Evolutionary conservation across 371 early-diverging fungal genomes (phyloP), one percentile per base, ranked within the genome.

Genomic region (Apophysomyces variabilis): DNA sequence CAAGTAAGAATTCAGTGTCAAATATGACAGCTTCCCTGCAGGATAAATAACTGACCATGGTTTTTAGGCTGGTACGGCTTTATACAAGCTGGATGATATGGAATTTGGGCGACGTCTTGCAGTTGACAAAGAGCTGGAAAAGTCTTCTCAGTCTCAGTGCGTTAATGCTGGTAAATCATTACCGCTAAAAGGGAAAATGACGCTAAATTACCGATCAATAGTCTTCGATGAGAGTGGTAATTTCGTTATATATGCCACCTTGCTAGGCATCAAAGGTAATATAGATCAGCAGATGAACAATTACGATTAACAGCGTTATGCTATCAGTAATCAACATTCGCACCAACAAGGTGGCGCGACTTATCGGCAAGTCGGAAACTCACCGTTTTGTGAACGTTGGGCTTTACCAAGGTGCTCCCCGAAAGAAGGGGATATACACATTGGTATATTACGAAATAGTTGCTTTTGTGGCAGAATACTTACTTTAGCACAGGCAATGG

Each of bases 71-170:
- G 93, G 93, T 5, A 92, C 92, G 16, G 84, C 89, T 6, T 71
- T 85, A 41, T 85, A 89, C 68, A 88, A 88, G 67, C 73, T 97
- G 50, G 99, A 99, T 75, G 95, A 93, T 68, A 97, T 97, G 97
- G 98, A 97, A 77, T 97, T 96, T 86, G 97, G 98, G 32, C 85
- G 97, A 64, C 85, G 99, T 58, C 68, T 97, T 54, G 96, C 97
- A 4, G 84, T 93, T 6, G 98, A 98, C 64, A 87, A 89, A 47
- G 96, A 97, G 72, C 72, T 97, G 47, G 89, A 91, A 63, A 91
- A 92, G 65, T 79, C 89, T 0, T 75, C 87, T 5, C 93, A 93
- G 67, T 77, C 87, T 7, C 70, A 69, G 32, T 87, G 80, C 38
- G 85, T 86, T 39, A 97, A 95, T 77, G 94, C 92, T 9, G 85